These are phyloP conservation scores for Aeschynomene evenia DNA, from an alignment of 306 rosid genomes.

Conservation along the genomic window DNA sequence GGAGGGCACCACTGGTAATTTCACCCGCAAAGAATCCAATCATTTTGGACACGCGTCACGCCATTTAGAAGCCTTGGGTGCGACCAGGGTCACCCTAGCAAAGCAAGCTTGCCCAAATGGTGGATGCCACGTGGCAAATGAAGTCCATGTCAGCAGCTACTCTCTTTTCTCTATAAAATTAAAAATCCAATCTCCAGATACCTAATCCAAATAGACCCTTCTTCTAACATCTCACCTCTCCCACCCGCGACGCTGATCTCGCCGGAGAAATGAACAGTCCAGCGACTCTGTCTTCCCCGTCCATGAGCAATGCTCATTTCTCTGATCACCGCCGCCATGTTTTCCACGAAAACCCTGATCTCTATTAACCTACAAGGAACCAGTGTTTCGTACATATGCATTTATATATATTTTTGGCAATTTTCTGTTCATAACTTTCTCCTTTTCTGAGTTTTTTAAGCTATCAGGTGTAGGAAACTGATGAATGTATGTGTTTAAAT, in stretches of 20 bases:
- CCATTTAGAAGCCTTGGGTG: slow-evolving; percentile 1
- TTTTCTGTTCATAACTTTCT: not conserved
- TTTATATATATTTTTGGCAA: not conserved
- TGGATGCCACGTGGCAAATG: slow-evolving; percentile 39
- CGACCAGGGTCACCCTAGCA: slow-evolving; percentile 28
- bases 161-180: slow-evolving; percentile 44
- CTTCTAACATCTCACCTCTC: not conserved
- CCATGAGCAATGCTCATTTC: slow-evolving; percentile 48
- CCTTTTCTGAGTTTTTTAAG: slow-evolving; percentile 10
- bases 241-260: slow-evolving; percentile 20
- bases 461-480: slow-evolving; percentile 19
- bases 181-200: slow-evolving; percentile 36
- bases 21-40: not conserved
- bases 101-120: slow-evolving; percentile 25
- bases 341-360: slow-evolving; percentile 61
- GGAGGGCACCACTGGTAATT: slow-evolving; percentile 1
- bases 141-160: slow-evolving; percentile 45
- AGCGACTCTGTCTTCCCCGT: slow-evolving; percentile 29
- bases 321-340: slow-evolving; percentile 79
- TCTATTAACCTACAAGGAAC: slow-evolving; percentile 29
- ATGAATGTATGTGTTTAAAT: slow-evolving; percentile 20
- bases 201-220: slow-evolving; percentile 31
- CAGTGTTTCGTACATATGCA: not conserved
- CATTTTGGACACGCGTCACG: slow-evolving; percentile 37
- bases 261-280: slow-evolving; percentile 76